These are phyloP conservation scores for Marasmius fiardii DNA, from an alignment of 1,284 basidiomycete genomes.

Conservation along the genomic window DNA sequence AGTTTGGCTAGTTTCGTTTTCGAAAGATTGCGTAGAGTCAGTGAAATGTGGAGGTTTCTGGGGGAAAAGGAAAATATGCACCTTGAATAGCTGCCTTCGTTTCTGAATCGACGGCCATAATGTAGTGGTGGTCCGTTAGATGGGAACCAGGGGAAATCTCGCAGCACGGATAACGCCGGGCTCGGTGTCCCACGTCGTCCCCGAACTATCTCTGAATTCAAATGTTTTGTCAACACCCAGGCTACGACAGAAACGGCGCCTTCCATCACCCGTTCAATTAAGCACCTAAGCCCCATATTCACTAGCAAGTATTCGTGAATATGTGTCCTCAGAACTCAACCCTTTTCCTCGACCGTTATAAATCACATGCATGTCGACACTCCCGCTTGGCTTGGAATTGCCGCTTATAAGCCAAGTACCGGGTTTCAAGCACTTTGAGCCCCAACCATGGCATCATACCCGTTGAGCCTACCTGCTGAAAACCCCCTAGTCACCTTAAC, in stretches of 20 bases:
- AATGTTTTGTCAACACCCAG: no score
- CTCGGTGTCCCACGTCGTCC: neutral
- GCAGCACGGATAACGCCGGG: neutral
- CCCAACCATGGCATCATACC: conserved; percentile 37
- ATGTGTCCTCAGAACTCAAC: no score
- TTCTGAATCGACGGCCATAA: conserved; percentile 39
- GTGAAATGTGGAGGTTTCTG: neutral
- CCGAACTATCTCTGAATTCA: no score
- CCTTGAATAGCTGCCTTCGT: conserved; percentile 48
- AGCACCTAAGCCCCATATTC: no score
- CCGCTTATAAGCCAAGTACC: no score
- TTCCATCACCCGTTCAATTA: no score
- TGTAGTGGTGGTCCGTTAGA: neutral
- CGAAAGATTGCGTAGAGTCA: neutral
- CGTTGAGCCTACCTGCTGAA: conserved; percentile 42
- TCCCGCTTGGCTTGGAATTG: no score
- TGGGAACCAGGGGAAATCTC: neutral
- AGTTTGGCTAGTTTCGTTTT: conserved; percentile 44
- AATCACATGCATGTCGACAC: no score
- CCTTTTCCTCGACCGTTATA: no score
- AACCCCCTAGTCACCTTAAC: conserved; percentile 59
- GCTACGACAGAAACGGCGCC: no score
- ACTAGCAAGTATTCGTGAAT: no score
- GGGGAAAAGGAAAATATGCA: conserved; percentile 17
- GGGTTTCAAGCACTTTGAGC: neutral